These are phyloP conservation scores for Dioscorea dumetorum DNA, from an alignment of 106 monocot genomes.

Conservation along the genomic window DNA sequence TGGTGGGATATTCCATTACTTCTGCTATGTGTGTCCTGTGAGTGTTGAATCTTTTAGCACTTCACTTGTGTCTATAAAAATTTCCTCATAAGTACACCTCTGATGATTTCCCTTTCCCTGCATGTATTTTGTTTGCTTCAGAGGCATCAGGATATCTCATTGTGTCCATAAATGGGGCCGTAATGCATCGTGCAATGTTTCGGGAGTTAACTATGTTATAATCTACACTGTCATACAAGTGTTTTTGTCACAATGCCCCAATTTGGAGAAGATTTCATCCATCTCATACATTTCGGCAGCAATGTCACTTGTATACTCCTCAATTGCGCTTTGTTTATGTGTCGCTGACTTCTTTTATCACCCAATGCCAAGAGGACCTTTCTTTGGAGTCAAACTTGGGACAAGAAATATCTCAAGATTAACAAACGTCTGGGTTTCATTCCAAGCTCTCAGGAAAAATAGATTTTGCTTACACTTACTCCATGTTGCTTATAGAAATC, in stretches of 20 bases:
- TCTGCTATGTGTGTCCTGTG: constrained; percentile 56
- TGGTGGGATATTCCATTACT: constrained; percentile 67
- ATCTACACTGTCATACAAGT: constrained; percentile 38
- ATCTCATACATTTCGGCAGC: constrained; percentile 39
- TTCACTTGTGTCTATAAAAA: neutral
- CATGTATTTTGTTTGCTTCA: constrained; percentile 2
- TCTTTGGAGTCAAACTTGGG: constrained; percentile 32
- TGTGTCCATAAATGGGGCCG: constrained; percentile 36
- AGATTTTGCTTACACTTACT: constrained; percentile 58
- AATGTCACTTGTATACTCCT: constrained; percentile 59
- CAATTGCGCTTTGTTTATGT: constrained; percentile 31
- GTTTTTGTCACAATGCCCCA: constrained; percentile 48
- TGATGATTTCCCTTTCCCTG: neutral
- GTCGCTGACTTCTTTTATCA: constrained; percentile 26
- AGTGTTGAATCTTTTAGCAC: constrained; percentile 6
- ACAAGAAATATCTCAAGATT: constrained; percentile 23
- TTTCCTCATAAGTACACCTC: neutral
- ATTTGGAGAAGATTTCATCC: constrained; percentile 49
- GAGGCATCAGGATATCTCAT: constrained; percentile 25
- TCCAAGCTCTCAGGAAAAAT: constrained; percentile 76
- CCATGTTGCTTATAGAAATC: constrained; percentile 56
- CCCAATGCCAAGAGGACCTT: constrained; percentile 16
- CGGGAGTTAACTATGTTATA: constrained; percentile 43
- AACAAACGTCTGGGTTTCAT: constrained; percentile 40
- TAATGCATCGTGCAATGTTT: constrained; percentile 18